Evolutionary conservation across 441 rosid genomes (phyloP).

Genomic region (Aquilaria agallochum): DNA sequence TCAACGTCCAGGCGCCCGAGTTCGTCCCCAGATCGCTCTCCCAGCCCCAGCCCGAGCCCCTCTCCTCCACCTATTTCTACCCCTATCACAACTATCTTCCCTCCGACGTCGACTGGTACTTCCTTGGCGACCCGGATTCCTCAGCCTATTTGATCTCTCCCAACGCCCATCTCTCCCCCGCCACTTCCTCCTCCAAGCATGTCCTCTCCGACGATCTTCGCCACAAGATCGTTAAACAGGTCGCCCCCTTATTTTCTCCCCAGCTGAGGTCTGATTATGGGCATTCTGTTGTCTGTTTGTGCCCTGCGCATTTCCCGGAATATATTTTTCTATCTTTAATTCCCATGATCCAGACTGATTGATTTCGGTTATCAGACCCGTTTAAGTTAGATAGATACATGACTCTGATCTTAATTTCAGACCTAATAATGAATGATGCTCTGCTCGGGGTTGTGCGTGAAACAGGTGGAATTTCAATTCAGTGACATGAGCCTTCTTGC

Average conservation of each 20-base stretch:
- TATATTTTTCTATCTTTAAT: background rate
- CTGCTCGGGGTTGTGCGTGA: background rate
- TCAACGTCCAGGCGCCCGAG: conserved; percentile 90
- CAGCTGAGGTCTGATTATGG: background rate
- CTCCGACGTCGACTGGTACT: conserved; percentile 65
- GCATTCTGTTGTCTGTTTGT: background rate
- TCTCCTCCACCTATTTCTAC: conserved; percentile 58
- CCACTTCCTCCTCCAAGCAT: conserved; percentile 37
- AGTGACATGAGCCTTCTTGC: conserved; percentile 92
- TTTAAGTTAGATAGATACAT: background rate
- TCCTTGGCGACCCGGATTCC: conserved; percentile 60
- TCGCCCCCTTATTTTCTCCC: conserved; percentile 8
- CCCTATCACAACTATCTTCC: conserved; percentile 63
- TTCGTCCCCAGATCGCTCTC: conserved; percentile 71
- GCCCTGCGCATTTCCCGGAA: background rate
- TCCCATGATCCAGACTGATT: background rate
- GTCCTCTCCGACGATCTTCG: conserved; percentile 68
- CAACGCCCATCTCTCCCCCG: conserved; percentile 38
- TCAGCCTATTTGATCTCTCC: conserved; percentile 43
- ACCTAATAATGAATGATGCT: no score
- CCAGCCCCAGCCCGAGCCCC: conserved; percentile 21
- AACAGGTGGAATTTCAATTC: conserved; percentile 85
- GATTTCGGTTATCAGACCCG: background rate
- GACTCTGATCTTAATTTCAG: conserved; percentile 1
- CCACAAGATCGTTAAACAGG: conserved; percentile 89